Percentiles rank a stretch among this genome's conserved stretches.
Conservation (phyloP, 1,284 basidiomycete genomes). For the Boletus smithii region DNA sequence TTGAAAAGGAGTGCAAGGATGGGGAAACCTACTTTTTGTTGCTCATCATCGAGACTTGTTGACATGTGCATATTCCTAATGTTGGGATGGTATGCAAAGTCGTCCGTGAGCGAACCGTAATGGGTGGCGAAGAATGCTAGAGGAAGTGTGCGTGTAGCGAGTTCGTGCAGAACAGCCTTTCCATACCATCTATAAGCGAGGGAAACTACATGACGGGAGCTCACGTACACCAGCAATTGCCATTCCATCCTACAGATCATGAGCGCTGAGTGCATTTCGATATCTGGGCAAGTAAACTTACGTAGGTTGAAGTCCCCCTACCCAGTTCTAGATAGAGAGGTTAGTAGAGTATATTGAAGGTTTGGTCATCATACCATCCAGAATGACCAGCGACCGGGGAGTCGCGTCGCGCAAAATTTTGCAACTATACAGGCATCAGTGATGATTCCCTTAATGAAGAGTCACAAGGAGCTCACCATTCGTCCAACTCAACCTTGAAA, state of each 20-base stretch:
- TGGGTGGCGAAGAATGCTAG: conserved; percentile 86
- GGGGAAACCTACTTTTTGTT: conserved; percentile 61
- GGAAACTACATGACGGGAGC: not conserved
- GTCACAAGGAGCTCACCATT: conserved; percentile 58
- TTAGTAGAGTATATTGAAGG: conserved; percentile 8
- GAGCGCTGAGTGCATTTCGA: conserved; percentile 19
- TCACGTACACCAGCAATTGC: conserved; percentile 80
- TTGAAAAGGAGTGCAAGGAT: not conserved
- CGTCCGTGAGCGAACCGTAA: conserved; percentile 83
- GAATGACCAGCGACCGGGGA: conserved; percentile 86
- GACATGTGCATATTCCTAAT: conserved; percentile 94
- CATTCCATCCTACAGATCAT: conserved; percentile 76
- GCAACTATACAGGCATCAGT: conserved; percentile 49
- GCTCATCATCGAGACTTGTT: conserved; percentile 87
- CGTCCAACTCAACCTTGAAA: conserved; percentile 95
- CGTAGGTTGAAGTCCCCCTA: conserved; percentile 81
- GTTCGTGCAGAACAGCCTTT: conserved; percentile 86
- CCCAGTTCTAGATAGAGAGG: conserved; percentile 66
- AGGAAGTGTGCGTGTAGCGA: conserved; percentile 87
- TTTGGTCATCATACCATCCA: conserved; percentile 68
- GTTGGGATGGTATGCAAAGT: conserved; percentile 88
- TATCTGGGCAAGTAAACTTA: conserved; percentile 38
- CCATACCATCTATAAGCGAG: conserved; percentile 9
- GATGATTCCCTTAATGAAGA: not conserved
- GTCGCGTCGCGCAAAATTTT: conserved; percentile 91